Percentiles rank a stretch among this genome's conserved stretches.
phyloP scores from a whole-genome alignment of 176 grass and related monocot genomes.

The Oryza punctata region DNA sequence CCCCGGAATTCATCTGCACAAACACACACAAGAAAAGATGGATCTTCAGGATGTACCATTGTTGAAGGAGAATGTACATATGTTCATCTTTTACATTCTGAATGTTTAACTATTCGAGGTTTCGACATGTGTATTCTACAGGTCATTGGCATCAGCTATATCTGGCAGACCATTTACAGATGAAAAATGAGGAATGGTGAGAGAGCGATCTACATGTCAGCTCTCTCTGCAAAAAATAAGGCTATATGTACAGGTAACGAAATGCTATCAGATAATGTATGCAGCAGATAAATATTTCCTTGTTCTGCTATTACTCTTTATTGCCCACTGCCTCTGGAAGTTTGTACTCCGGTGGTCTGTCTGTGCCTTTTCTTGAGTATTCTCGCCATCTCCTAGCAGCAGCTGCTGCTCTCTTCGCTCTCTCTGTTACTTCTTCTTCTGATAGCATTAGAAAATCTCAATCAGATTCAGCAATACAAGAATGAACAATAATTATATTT shows the following conservation, averaged over 20 bases:
- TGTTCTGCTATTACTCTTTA: constrained; percentile 51
- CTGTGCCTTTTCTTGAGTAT: constrained; percentile 72
- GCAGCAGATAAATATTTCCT: background rate
- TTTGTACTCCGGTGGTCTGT: constrained; percentile 53
- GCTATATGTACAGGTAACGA: constrained; percentile 21
- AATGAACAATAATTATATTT: background rate
- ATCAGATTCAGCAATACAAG: constrained; percentile 8
- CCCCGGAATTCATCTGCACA: constrained; percentile 53
- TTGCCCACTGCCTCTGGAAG: constrained; percentile 75
- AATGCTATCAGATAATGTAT: constrained; percentile 16
- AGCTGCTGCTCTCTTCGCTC: constrained; percentile 64
- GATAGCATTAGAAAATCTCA: constrained; percentile 2
- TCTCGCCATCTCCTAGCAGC: constrained; percentile 86
- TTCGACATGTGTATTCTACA: background rate
- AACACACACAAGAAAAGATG: background rate
- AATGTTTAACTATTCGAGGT: constrained; percentile 13
- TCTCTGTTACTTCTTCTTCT: constrained; percentile 73
- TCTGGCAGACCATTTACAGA: constrained; percentile 11
- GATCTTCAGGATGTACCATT: background rate
- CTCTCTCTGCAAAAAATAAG: constrained; percentile 8
- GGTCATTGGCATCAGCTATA: background rate
- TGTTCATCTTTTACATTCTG: constrained; percentile 3
- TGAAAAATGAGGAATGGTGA: background rate
- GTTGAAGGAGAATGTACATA: background rate
- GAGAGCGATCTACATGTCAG: background rate